Base-by-base conservation (phyloP, 2,329 filamentous ascomycete genomes). In the Ceratocystis papillata region DNA sequence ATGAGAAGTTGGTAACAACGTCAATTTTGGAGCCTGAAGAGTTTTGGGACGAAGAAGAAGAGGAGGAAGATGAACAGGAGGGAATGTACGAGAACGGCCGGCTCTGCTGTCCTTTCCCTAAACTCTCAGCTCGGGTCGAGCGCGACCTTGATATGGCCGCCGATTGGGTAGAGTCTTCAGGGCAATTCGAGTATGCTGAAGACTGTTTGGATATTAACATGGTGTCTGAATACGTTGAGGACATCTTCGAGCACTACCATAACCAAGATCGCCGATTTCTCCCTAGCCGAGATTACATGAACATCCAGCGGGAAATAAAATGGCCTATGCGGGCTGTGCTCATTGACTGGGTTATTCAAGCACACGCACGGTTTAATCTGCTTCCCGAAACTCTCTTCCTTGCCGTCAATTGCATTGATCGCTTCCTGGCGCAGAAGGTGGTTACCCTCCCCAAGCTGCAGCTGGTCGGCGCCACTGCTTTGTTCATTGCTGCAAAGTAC, bases 261-360 rank as follows among this genome's bases (percentile, higher is more conserved):
- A 72, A 68, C 33, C 55, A 61, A 50, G 65, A 67, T 25, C 46
- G 48, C 33, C 46, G 45, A 71, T 88, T 96, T 84, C 80, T 92
- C 50, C 94, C 94, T 1, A 92, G 94, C 72, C 81, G 90, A 2
- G 85, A 94, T 74, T 99, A 99, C 80, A 99, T 99, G 93, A 90
- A 96, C 69, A 86, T 88, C 70, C 94, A 99, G 75, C 87, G 88
- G n/a, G 93, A 97, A 76, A 95, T 99, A 67, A 90, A 96, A 74
- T 99, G 94, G 94, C 96, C 92, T 2, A 99, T 97, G 94, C 90
- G 94, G 60, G 88, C 91, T 5, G 90, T 97, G 25, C 81, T 99
- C 65, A 95, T 99, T 86, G 94, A 97, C 76, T 99, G 94, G 94
- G 81, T 99, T 55, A 88, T 97, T 60, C 92, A 99, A 75, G 94